Percentiles rank a stretch among this genome's conserved stretches.
These are phyloP conservation scores for Colletotrichum musae DNA, from an alignment of 2,329 filamentous ascomycete genomes.

Conservation along the genomic window DNA sequence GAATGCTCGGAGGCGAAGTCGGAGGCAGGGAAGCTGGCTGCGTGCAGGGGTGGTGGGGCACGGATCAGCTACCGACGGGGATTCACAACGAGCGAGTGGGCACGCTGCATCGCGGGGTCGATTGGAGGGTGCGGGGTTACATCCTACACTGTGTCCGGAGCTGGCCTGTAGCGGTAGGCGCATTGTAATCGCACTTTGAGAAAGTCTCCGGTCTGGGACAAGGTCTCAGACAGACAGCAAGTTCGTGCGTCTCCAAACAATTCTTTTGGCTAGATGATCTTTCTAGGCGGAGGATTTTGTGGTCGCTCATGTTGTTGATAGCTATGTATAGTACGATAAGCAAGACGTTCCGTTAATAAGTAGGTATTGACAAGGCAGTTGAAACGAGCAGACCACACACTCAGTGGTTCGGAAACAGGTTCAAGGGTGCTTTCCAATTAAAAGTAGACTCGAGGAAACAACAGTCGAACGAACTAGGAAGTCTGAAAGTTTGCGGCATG, in stretches of 20 bases:
- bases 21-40: slow-evolving; percentile 36
- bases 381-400: too few relatives aligned
- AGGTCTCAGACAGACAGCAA: background rate
- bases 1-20: slow-evolving; percentile 39
- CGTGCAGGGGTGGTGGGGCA: slow-evolving; percentile 36
- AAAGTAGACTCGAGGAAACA: too few relatives aligned
- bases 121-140: slow-evolving; percentile 35
- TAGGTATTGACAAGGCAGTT: too few relatives aligned
- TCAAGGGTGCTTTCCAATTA: too few relatives aligned
- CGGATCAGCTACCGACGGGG: slow-evolving; percentile 38
- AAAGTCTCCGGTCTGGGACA: slow-evolving; percentile 6
- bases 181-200: slow-evolving; percentile 18
- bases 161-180: slow-evolving; percentile 7
- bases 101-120: slow-evolving; percentile 40
- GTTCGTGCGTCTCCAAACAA: background rate
- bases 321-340: too few relatives aligned
- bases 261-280: background rate
- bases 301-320: too few relatives aligned
- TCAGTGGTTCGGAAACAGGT: too few relatives aligned
- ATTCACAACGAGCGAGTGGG: slow-evolving; percentile 30
- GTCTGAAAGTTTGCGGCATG: too few relatives aligned
- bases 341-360: too few relatives aligned
- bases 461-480: too few relatives aligned
- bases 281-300: background rate
- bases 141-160: slow-evolving; percentile 32